Evolutionary conservation across 139 green algal genomes (phyloP).

Genomic region (Tetradesmus lagerheimii): DNA sequence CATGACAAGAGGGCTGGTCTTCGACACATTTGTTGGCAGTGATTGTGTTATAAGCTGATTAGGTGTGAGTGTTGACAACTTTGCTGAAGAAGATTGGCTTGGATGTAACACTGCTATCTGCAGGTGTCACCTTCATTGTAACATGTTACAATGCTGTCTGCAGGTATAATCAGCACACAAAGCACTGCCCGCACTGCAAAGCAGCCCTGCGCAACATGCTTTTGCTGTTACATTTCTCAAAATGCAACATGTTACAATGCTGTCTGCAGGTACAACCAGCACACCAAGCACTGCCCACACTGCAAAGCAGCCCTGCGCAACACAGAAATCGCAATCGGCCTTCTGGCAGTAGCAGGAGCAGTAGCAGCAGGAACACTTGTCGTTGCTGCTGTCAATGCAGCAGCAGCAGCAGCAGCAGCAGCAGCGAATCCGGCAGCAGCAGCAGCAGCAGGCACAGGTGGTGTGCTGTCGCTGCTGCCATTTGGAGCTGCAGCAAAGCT

Average conservation of each 20-base stretch:
- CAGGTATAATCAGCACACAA: slow-evolving; percentile 46
- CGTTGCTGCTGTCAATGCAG: neutral
- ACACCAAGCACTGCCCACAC: slow-evolving; percentile 48
- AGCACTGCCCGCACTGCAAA: slow-evolving; percentile 45
- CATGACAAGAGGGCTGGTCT: too few relatives aligned
- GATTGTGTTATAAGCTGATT: too few relatives aligned
- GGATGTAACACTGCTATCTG: too few relatives aligned
- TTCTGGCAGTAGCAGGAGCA: neutral
- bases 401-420: neutral
- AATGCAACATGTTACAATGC: too few relatives aligned
- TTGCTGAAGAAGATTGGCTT: too few relatives aligned
- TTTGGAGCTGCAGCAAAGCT: neutral
- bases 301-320: slow-evolving; percentile 22
- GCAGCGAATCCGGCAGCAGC: neutral
- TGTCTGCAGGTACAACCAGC: slow-evolving; percentile 44
- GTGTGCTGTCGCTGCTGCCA: neutral
- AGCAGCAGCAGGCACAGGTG: neutral
- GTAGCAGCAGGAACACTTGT: slow-evolving; percentile 1
- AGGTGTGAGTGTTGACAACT: too few relatives aligned
- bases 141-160: too few relatives aligned
- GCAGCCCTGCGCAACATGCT: too few relatives aligned
- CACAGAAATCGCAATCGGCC: neutral
- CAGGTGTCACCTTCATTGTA: too few relatives aligned
- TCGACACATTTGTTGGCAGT: too few relatives aligned
- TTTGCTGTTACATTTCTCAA: too few relatives aligned